phyloP scores from a whole-genome alignment of 169 alveolate species.

The Eimeria falciformis region DNA sequence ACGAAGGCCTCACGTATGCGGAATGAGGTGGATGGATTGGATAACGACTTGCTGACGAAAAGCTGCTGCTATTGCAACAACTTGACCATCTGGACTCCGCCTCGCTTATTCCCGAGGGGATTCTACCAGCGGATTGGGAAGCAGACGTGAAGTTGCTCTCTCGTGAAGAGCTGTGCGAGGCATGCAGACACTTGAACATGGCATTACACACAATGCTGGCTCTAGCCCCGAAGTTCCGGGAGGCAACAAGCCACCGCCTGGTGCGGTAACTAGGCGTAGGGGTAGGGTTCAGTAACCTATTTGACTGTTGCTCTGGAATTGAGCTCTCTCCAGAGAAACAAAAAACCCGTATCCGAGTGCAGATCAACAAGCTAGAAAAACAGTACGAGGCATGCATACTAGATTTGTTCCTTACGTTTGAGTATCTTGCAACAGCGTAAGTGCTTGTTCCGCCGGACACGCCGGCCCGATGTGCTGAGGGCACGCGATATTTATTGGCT shows the following conservation, averaged over 20 bases:
- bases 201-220: constrained; percentile 69
- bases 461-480: constrained; percentile 70
- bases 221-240: constrained; percentile 66
- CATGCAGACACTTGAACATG: constrained; percentile 69
- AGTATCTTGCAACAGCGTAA: constrained; percentile 42
- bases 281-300: constrained; percentile 34
- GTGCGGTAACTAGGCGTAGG: constrained; percentile 39
- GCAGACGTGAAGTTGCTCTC: constrained; percentile 44
- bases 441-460: constrained; percentile 65
- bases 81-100: constrained; percentile 57
- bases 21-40: constrained; percentile 45
- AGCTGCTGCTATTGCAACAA: constrained; percentile 59
- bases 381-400: constrained; percentile 54
- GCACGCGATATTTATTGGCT: constrained; percentile 59
- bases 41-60: constrained; percentile 66
- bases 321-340: constrained; percentile 56
- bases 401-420: constrained; percentile 56
- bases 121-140: constrained; percentile 4
- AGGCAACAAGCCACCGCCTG: constrained; percentile 45
- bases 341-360: constrained; percentile 64
- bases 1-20: constrained; percentile 61
- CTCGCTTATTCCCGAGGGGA: constrained; percentile 31
- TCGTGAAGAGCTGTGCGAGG: constrained; percentile 62
- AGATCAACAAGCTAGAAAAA: constrained; percentile 60
- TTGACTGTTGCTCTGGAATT: constrained; percentile 54